Conservation (phyloP, 345 rosid genomes). For the Lagerstroemia speciosa region DNA sequence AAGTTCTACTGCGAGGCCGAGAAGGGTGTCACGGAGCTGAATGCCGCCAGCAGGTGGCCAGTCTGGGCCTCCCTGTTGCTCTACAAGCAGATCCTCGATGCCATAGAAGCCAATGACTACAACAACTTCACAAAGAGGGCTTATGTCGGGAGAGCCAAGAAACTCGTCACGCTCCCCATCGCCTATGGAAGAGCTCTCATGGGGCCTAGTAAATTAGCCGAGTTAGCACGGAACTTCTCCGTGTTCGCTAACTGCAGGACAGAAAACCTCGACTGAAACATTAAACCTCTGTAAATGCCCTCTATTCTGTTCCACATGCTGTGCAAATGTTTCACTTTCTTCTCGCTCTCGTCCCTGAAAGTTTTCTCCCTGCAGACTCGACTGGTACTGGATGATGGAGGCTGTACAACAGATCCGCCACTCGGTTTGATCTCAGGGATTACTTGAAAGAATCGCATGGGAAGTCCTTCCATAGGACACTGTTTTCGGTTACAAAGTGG, state of each 20-base stretch:
- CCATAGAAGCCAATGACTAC: slow-evolving; percentile 41
- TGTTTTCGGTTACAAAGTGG: no score
- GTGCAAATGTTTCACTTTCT: no score
- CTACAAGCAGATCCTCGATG: slow-evolving; percentile 37
- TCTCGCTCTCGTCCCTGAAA: no score
- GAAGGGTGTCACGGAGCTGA: slow-evolving; percentile 36
- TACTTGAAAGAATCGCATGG: no score
- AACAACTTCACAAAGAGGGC: slow-evolving; percentile 39
- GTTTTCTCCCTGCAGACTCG: no score
- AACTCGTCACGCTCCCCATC: slow-evolving; percentile 24
- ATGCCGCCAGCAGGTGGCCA: slow-evolving; percentile 40
- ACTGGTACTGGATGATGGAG: no score
- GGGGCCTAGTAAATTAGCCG: slow-evolving; percentile 14
- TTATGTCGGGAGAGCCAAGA: slow-evolving; percentile 38
- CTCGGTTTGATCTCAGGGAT: no score
- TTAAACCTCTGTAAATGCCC: background rate
- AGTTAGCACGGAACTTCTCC: background rate
- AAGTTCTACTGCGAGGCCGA: slow-evolving; percentile 44
- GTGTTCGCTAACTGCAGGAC: background rate
- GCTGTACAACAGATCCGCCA: no score
- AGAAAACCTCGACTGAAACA: background rate
- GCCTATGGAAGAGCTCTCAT: slow-evolving; percentile 40
- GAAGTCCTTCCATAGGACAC: no score
- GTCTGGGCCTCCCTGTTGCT: slow-evolving; percentile 40
- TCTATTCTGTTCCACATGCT: no score